phyloP scores from a whole-genome alignment of 306 rosid species.

The Crotalaria pallida region DNA sequence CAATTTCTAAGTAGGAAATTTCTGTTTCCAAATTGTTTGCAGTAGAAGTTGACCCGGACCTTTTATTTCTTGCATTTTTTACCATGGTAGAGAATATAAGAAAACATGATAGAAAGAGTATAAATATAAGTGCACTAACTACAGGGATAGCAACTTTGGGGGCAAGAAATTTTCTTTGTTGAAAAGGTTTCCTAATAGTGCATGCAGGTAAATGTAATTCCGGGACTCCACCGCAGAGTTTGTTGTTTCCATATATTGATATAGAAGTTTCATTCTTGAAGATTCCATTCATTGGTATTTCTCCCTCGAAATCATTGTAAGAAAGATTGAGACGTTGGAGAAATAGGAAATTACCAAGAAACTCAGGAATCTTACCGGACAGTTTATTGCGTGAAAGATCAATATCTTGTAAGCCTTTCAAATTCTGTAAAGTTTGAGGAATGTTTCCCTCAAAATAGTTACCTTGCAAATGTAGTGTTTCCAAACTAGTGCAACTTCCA shows the following conservation, averaged over 20 bases:
- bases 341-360: constrained; percentile 8
- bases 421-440: constrained; percentile 15
- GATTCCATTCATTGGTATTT: constrained; percentile 30
- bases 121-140: background rate
- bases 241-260: constrained; percentile 27
- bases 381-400: constrained; percentile 32
- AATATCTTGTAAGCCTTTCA: constrained; percentile 32
- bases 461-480: constrained; percentile 24
- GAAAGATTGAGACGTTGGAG: constrained; percentile 32
- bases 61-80: constrained; percentile 3
- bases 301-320: constrained; percentile 31
- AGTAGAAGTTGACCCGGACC: background rate
- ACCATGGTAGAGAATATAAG: background rate
- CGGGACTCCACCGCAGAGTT: constrained; percentile 34
- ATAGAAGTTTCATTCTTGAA: constrained; percentile 20
- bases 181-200: background rate
- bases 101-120: constrained; percentile 14
- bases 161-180: background rate
- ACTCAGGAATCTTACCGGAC: constrained; percentile 34
- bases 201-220: constrained; percentile 29
- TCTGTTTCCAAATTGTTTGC: background rate
- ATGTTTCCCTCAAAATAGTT: constrained; percentile 33
- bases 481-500: constrained; percentile 28
- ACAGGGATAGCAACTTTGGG: constrained; percentile 19
- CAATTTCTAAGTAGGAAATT: constrained; percentile 30